Percentiles rank a stretch among this genome's conserved stretches.
Conservation (phyloP, 2,329 filamentous ascomycete species). For the Claviceps lovelessii region DNA sequence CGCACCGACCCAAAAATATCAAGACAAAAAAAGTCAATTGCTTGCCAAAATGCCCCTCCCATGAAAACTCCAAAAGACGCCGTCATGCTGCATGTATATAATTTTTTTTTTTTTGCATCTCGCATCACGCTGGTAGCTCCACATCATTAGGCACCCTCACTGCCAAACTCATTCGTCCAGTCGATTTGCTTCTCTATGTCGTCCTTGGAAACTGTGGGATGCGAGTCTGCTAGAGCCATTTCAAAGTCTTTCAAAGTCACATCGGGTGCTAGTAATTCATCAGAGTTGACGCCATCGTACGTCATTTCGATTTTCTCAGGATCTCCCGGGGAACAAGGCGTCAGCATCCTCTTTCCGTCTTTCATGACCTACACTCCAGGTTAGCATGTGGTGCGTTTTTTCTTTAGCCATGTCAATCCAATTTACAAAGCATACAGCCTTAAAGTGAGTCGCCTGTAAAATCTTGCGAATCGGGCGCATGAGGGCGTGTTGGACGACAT, state of each 20-base stretch:
- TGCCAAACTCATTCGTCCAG: slow-evolving; percentile 94
- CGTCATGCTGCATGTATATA: slow-evolving; percentile 12
- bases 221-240: slow-evolving; percentile 73
- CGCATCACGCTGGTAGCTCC: slow-evolving; percentile 3
- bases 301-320: slow-evolving; percentile 78
- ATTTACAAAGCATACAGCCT: slow-evolving; percentile 47
- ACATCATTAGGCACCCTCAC: slow-evolving; percentile 52
- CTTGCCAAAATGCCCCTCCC: slow-evolving; percentile 11
- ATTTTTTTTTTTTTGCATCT: slow-evolving; percentile 1
- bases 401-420: neutral
- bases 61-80: slow-evolving; percentile 17
- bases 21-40: slow-evolving; percentile 5
- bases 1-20: slow-evolving; percentile 1
- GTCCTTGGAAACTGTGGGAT: slow-evolving; percentile 79
- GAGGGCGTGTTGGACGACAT: slow-evolving; percentile 86
- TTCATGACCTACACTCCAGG: slow-evolving; percentile 44
- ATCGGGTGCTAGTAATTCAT: slow-evolving; percentile 72
- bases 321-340: slow-evolving; percentile 89
- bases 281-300: slow-evolving; percentile 75
- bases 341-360: slow-evolving; percentile 55
- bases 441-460: slow-evolving; percentile 94
- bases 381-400: slow-evolving; percentile 6
- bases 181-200: slow-evolving; percentile 75
- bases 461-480: slow-evolving; percentile 98
- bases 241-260: slow-evolving; percentile 85